A percentile compares a stretch with the other conserved stretches of the same genome.
Conservation (phyloP, 495 filamentous ascomycete species). For the Jackrogersella multiformis region DNA sequence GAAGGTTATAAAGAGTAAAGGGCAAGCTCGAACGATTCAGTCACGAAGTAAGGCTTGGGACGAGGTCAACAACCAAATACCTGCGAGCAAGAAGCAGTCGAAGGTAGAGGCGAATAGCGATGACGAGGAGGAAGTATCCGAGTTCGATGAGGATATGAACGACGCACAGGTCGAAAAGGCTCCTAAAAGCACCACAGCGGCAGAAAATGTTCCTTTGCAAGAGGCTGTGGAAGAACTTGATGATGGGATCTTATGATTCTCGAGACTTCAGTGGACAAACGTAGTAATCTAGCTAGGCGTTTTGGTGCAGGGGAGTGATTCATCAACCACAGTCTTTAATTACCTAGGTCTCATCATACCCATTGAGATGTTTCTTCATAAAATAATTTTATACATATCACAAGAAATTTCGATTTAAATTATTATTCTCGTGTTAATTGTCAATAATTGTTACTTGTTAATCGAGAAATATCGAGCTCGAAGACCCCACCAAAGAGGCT, state of each 20-base stretch:
- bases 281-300: too few relatives aligned
- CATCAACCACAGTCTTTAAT: not conserved
- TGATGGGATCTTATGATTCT: slow-evolving; percentile 40
- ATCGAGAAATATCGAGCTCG: too few relatives aligned
- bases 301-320: slow-evolving; percentile 24
- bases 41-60: slow-evolving; percentile 66
- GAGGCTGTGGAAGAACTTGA: slow-evolving; percentile 30
- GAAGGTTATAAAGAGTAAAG: slow-evolving; percentile 74
- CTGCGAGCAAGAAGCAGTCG: slow-evolving; percentile 8
- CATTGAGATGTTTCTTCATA: not conserved
- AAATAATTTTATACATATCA: not conserved
- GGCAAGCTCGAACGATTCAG: slow-evolving; percentile 67
- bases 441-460: too few relatives aligned
- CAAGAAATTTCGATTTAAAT: not conserved
- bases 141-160: slow-evolving; percentile 53
- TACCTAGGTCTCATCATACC: too few relatives aligned
- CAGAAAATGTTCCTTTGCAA: slow-evolving; percentile 10
- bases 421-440: too few relatives aligned
- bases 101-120: slow-evolving; percentile 1
- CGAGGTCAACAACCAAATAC: slow-evolving; percentile 62
- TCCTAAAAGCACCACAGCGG: not conserved
- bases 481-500: slow-evolving; percentile 1
- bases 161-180: slow-evolving; percentile 29
- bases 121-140: slow-evolving; percentile 39
- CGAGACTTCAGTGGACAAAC: not conserved